Percentiles rank a stretch among this genome's conserved stretches.
Conservation (phyloP, 2,329 filamentous ascomycete genomes). For the Mycocentrospora acerina region DNA sequence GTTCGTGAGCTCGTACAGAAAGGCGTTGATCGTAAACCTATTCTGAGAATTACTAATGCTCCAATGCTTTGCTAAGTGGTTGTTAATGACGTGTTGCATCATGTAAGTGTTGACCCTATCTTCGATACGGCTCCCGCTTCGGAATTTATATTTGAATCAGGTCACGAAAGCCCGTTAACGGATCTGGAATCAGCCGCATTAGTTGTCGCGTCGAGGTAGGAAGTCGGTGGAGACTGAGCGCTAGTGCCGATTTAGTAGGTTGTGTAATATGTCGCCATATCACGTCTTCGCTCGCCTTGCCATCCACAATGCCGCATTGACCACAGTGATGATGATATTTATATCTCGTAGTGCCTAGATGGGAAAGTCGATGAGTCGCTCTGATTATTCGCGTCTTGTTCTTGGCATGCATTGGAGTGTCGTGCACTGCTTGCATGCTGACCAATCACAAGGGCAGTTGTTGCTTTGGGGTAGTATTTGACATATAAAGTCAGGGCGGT, state of each 20-base stretch:
- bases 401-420: too few species aligned
- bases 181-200: background rate
- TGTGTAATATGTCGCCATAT: slow-evolving; percentile 18
- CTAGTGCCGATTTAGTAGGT: slow-evolving; percentile 16
- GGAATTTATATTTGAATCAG: slow-evolving; percentile 1
- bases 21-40: too few species aligned
- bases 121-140: background rate
- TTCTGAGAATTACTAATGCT: too few species aligned
- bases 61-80: too few species aligned
- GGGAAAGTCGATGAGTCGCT: background rate
- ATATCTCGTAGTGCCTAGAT: background rate
- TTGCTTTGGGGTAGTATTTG: too few species aligned
- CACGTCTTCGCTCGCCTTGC: slow-evolving; percentile 15
- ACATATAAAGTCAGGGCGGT: too few species aligned
- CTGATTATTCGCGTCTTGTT: too few species aligned
- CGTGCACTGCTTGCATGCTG: too few species aligned
- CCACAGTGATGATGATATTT: background rate
- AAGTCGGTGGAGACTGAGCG: slow-evolving; percentile 13
- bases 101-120: too few species aligned
- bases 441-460: too few species aligned
- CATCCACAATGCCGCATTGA: slow-evolving; percentile 11
- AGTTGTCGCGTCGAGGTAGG: slow-evolving; percentile 5
- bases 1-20: too few species aligned
- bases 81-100: too few species aligned
- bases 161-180: slow-evolving; percentile 8